These are phyloP conservation scores for Pleodorina starrii DNA, from an alignment of 139 green algal species.

Conservation along the genomic window DNA sequence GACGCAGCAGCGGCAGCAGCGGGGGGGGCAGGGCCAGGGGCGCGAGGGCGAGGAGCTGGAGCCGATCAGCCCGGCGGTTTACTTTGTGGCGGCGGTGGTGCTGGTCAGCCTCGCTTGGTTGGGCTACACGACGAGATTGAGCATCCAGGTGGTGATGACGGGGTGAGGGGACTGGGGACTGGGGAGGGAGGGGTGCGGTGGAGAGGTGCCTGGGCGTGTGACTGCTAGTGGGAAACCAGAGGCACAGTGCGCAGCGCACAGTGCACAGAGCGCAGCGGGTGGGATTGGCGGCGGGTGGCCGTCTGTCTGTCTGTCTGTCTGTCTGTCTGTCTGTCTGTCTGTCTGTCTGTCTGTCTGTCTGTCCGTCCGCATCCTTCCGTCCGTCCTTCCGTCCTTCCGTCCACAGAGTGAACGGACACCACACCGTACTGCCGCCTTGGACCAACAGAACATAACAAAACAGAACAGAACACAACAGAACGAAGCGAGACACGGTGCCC, in stretches of 20 bases:
- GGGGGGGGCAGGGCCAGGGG: neutral
- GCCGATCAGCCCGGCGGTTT: slow-evolving; percentile 4
- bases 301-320: neutral
- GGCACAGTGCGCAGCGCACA: neutral
- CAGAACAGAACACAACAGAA: too few relatives aligned
- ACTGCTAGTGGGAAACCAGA: neutral
- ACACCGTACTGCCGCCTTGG: neutral
- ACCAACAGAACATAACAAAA: too few relatives aligned
- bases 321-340: too few relatives aligned
- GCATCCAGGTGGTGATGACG: neutral
- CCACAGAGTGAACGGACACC: too few relatives aligned
- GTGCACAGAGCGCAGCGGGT: neutral
- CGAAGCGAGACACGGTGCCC: neutral
- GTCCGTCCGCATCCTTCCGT: too few relatives aligned
- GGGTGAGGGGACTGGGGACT: neutral
- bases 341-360: too few relatives aligned
- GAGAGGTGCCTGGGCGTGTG: neutral
- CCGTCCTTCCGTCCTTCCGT: too few relatives aligned
- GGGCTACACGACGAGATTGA: neutral
- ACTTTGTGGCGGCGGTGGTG: slow-evolving; percentile 1
- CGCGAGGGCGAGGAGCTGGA: neutral
- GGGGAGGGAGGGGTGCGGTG: neutral
- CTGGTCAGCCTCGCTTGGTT: slow-evolving; percentile 4
- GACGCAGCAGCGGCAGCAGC: neutral
- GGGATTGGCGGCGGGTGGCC: neutral